Conservation (phyloP, 2,329 filamentous ascomycete genomes). For the Capronia americana region DNA sequence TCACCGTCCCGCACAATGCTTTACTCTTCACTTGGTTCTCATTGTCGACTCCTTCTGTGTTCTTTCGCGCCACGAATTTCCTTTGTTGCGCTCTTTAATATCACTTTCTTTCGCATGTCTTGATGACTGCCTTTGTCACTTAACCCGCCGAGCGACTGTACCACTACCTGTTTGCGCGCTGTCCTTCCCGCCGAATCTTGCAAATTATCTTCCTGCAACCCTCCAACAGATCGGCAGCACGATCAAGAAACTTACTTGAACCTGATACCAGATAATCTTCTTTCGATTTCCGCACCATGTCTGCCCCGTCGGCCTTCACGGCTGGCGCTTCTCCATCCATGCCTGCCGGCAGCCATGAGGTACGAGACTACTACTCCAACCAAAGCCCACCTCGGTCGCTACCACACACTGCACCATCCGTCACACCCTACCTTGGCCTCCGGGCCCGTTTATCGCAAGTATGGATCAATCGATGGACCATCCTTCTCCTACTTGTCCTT, state of each 20-base stretch:
- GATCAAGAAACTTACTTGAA: conserved; percentile 24
- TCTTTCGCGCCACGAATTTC: conserved; percentile 33
- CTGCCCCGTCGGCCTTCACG: conserved; percentile 52
- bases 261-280: conserved; percentile 37
- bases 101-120: conserved; percentile 25
- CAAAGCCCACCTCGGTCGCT: conserved; percentile 62
- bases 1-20: conserved; percentile 16
- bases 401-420: conserved; percentile 69
- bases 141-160: conserved; percentile 19
- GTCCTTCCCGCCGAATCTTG: conserved; percentile 8
- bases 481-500: conserved; percentile 85
- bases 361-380: conserved; percentile 65
- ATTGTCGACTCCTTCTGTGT: conserved; percentile 23
- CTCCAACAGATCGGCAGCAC: neutral
- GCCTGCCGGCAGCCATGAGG: conserved; percentile 65
- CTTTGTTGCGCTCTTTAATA: conserved; percentile 33
- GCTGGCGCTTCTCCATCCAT: conserved; percentile 64
- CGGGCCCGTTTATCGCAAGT: conserved; percentile 89
- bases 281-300: conserved; percentile 38
- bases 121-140: conserved; percentile 30
- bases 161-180: conserved; percentile 16
- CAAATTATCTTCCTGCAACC: conserved; percentile 4
- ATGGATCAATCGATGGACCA: conserved; percentile 97
- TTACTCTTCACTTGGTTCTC: conserved; percentile 26
- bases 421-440: conserved; percentile 91